Evolutionary conservation across 306 rosid genomes (phyloP), one percentile per base, ranked within the genome.

Genomic region (Acmispon strigosus): DNA sequence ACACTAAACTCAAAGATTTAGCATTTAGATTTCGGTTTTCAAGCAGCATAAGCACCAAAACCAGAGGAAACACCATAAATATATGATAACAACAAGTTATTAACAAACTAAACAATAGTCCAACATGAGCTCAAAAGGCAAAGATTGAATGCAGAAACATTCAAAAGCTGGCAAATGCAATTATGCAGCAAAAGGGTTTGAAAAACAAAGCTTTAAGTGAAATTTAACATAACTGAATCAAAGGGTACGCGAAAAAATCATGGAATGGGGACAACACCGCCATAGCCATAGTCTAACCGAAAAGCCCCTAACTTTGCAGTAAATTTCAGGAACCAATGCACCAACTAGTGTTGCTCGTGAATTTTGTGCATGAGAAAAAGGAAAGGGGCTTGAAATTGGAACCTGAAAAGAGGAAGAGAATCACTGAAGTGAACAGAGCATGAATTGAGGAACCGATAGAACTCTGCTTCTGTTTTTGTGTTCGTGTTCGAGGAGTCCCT

Each of bases 381-480:
- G 37, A 14, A 8, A 15, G 48, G 68, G 50, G 11, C 36, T 64
- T 39, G 10, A 44, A 69, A 74, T 63, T 69, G 39, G 74, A 63
- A 82, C 80, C 83, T 82, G 76, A 3, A 68, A 51, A 60, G 42
- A 54, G 61, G 8, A 55, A 53, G 32, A 51, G 50, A 61, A 70
- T 11, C 19, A 67, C 3, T 32, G 45, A 62, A 70, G 41, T 53
- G 80, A 70, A 69, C 3, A 27, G 53, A 74, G 39, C 24, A 59
- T 19, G 74, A 58, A 76, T 43, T 15, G 7, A 4, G 68, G 68
- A 66, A 75, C 16, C 63, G 22, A 39, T 62, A 41, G 51, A 62
- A 18, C 6, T 37, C 11, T 16, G 36, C 19, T 41, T 19, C 19
- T 62, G 68, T 18, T 6, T 42, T 2, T 4, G 34, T 62, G 36